Base-by-base conservation (phyloP, 768 basidiomycete species). In the Cystofilobasidium capitatum region DNA sequence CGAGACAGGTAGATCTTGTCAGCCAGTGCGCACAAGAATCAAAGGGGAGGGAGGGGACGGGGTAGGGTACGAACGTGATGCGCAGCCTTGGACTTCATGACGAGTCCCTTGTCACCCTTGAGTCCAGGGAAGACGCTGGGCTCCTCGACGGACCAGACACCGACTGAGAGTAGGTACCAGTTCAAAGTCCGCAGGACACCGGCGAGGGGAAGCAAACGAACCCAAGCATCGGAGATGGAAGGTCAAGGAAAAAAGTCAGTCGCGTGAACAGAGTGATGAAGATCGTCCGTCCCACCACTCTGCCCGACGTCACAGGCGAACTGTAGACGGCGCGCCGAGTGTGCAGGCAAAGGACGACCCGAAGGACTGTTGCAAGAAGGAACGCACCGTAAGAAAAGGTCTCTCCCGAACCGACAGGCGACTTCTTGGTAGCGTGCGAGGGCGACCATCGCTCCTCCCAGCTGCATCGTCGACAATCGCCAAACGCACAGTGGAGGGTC, bases 361-460 rank as follows among this genome's bases (percentile, higher is more conserved):
- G 12, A 12, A 14, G 45, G 10, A 24, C 10, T 24, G 10, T 8
- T 49, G 45, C 20, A 12, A 31, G 47, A 49, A 49, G n/a, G 26
- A 54, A 55, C 51, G 51, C 51, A 55, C 51, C 55, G 40, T 63
- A 63, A 24, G 69, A 72, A 57, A 44, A 72, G 44, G 86, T 97
- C 82, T 99, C 96, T 71, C 88, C 86, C 14, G 59, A 61, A 71
- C 91, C 90, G 65, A 90, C 89, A 59, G 91, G 87, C 17, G 91
- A 94, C 84, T 94, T 92, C 83, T 98, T 98, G 72, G 92, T 97
- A 10, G 96, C 96, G 76, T 91, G 87, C 6, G 93, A 97, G 42
- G 93, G 86, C 60, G 89, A 91, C 94, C 96, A 99, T 65, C 93
- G 88, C 31, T 76, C 76, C 70, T 87, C 75, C 87, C 91, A 94